A percentile compares a stretch with the other conserved stretches of the same genome.
Conservation (phyloP, 2,329 filamentous ascomycete genomes). For the Cytospora mali region DNA sequence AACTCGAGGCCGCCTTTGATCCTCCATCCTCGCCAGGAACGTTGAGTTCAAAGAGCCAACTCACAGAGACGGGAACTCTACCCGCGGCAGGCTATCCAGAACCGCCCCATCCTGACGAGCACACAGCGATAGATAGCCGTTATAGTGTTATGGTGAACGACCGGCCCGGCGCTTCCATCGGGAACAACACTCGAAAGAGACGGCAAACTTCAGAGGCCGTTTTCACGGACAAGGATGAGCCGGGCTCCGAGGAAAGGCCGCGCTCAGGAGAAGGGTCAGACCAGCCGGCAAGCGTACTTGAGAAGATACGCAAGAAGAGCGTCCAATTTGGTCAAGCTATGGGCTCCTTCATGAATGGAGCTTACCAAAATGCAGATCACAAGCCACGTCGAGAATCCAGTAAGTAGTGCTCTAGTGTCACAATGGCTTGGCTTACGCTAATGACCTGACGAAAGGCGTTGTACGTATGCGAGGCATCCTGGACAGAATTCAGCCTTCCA, state of each 20-base stretch:
- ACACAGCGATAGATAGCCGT: not conserved
- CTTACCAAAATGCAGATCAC: constrained; percentile 23
- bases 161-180: not conserved
- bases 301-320: constrained; percentile 21
- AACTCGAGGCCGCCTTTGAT: not conserved
- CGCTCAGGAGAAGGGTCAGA: not conserved
- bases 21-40: not conserved
- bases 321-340: constrained; percentile 13
- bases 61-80: not conserved
- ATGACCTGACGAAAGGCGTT: not conserved
- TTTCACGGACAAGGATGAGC: constrained; percentile 1
- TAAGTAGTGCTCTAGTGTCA: constrained; percentile 40
- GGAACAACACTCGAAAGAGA: not conserved
- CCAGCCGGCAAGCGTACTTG: not conserved
- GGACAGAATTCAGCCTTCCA: constrained; percentile 17
- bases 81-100: too few relatives aligned
- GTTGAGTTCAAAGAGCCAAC: not conserved
- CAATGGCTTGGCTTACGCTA: constrained; percentile 49
- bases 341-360: constrained; percentile 23
- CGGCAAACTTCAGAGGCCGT: not conserved
- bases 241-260: not conserved
- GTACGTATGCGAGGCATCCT: constrained; percentile 8
- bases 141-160: not conserved
- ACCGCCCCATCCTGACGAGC: not conserved
- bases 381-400: constrained; percentile 24